Base-by-base conservation (phyloP, 2,329 filamentous ascomycete species). In the Phialemoniopsis sp. region DNA sequence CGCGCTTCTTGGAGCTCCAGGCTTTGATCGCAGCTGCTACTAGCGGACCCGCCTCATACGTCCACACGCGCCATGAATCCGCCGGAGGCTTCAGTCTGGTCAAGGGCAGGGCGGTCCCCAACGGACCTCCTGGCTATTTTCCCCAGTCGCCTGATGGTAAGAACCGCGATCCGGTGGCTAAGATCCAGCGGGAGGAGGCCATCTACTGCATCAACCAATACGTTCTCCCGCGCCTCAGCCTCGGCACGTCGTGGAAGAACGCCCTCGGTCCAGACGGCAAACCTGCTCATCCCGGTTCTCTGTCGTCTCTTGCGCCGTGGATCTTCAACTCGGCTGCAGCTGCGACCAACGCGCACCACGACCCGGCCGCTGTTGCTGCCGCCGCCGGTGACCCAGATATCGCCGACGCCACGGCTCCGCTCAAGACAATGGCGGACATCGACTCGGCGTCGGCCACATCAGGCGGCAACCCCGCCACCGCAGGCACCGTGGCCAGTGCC, bases 131-230 rank as follows among this genome's bases (percentile, higher is more conserved):
- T 3, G 72, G 75, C 29, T 84, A 76, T 57, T 82, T 82, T 50
- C 79, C 78, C 2, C 58, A 65, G 3, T 63, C 64, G 1, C 54
- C 64, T 2, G 21, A 37, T 10, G 66, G 67, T 35, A 65, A 66
- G 6, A 70, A 70, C 40, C 60, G 73, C 42, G 79, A 84, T 48
- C 77, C 79, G 2, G 70, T 82, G 18, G 72, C 72, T 46, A 83
- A 83, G 63, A 78, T 84, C 47, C 78, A 81, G 56, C 73, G 78
- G 12, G 79, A 84, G 49, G 80, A 83, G 52, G 78, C 78, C 1
- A 72, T 85, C 31, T 76, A 73, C 56, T 84, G 82, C 58, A 82
- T 85, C 59, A 84, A 85, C 56, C 80, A 85, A 57, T 82, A 80
- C 47, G 77, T 85, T 3, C 64, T 84, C 28, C 80, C 80, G 14